Percentiles rank a stretch among this genome's conserved stretches.
These are phyloP conservation scores for Limonium bicolor DNA, from an alignment of 148 eudicot genomes.

Conservation along the genomic window DNA sequence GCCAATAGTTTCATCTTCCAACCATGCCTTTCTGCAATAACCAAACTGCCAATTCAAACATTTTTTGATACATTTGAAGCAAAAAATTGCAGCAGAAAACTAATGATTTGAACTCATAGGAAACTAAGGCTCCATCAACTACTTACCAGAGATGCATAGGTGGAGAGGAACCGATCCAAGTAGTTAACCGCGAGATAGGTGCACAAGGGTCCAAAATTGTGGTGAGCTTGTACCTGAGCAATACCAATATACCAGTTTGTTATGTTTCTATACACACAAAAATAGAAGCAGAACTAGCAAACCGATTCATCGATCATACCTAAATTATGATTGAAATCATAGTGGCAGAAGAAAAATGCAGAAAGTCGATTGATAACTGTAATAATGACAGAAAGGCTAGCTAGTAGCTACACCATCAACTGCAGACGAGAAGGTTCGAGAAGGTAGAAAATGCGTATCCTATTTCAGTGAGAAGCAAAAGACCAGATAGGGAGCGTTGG, in stretches of 20 bases:
- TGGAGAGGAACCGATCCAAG: slow-evolving; percentile 66
- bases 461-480: not conserved
- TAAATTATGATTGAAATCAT: not conserved
- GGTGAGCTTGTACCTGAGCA: slow-evolving; percentile 52
- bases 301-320: not conserved
- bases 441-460: not conserved
- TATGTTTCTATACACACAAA: not conserved
- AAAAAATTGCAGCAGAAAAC: not conserved
- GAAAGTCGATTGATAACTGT: not conserved
- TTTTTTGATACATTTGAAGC: not conserved
- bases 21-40: slow-evolving; percentile 30
- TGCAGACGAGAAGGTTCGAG: not conserved
- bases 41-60: not conserved
- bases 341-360: not conserved
- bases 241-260: slow-evolving; percentile 4
- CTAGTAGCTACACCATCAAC: too few species aligned
- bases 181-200: slow-evolving; percentile 50
- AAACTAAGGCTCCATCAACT: not conserved
- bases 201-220: slow-evolving; percentile 65
- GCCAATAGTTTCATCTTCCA: slow-evolving; percentile 78
- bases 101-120: not conserved
- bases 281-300: not conserved
- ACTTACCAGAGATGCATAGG: slow-evolving; percentile 52
- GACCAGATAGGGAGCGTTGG: not conserved
- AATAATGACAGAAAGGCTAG: not conserved